Evolutionary conservation across 805 yeast genomes (phyloP).

Genomic region (Hagleromyces aurorensis): DNA sequence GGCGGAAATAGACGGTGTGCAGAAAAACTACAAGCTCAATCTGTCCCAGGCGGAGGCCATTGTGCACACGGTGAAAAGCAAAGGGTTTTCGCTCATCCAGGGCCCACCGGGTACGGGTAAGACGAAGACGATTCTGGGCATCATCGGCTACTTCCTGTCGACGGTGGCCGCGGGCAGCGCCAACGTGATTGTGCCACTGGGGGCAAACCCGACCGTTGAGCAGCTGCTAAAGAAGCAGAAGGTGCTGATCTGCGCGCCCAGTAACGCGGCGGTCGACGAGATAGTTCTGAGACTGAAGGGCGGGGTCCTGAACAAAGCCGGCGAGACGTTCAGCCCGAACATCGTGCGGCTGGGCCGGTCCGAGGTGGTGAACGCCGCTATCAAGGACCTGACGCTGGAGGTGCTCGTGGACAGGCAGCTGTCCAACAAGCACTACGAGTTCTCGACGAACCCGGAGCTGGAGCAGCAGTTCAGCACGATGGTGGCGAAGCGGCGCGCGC

Average conservation of each 20-base stretch:
- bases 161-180: slow-evolving; percentile 21
- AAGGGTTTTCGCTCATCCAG: slow-evolving; percentile 86
- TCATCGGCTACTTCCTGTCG: slow-evolving; percentile 69
- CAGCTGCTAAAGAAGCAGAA: slow-evolving; percentile 38
- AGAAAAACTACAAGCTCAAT: slow-evolving; percentile 54
- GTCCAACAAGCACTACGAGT: slow-evolving; percentile 33
- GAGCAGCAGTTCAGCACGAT: slow-evolving; percentile 42
- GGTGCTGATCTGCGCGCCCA: slow-evolving; percentile 90
- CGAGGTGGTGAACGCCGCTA: slow-evolving; percentile 79
- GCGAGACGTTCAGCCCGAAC: slow-evolving; percentile 47
- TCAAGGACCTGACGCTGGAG: slow-evolving; percentile 76
- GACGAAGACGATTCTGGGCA: slow-evolving; percentile 91
- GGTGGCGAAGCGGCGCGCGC: slow-evolving; percentile 48
- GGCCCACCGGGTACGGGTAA: slow-evolving; percentile 99
- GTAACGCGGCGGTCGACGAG: slow-evolving; percentile 98
- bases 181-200: slow-evolving; percentile 30
- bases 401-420: slow-evolving; percentile 67
- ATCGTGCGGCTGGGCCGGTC: slow-evolving; percentile 85
- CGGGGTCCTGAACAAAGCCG: slow-evolving; percentile 57
- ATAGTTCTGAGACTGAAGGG: slow-evolving; percentile 70
- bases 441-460: slow-evolving; percentile 37
- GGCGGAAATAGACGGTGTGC: slow-evolving; percentile 37
- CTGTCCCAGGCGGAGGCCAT: slow-evolving; percentile 89
- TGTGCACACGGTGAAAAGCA: slow-evolving; percentile 52
- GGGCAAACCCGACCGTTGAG: slow-evolving; percentile 16